These are phyloP conservation scores for Debaryomyces maramus DNA, from an alignment of 805 yeast species.

Conservation along the genomic window DNA sequence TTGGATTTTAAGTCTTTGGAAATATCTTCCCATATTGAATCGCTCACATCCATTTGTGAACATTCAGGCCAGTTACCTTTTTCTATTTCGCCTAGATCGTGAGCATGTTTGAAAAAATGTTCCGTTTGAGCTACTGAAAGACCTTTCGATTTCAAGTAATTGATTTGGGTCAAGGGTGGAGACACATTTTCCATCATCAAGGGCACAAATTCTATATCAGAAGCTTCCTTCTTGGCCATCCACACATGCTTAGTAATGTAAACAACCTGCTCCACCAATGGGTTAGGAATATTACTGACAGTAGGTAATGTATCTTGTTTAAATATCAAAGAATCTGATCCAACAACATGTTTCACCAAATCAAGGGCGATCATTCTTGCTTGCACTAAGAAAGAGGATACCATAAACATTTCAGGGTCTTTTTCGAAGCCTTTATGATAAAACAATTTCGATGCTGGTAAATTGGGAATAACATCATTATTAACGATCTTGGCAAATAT, in stretches of 20 bases:
- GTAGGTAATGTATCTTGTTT: conserved; percentile 15
- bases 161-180: conserved; percentile 35
- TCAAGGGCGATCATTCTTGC: conserved; percentile 41
- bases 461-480: conserved; percentile 31
- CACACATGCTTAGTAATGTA: conserved; percentile 45
- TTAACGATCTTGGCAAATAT: conserved; percentile 48
- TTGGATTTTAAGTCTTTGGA: conserved; percentile 7
- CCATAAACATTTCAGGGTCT: conserved; percentile 18
- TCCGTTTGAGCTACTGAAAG: conserved; percentile 23
- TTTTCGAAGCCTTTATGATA: conserved; percentile 19
- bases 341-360: conserved; percentile 34
- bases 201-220: conserved; percentile 38
- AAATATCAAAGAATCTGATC: conserved; percentile 6
- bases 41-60: conserved; percentile 15
- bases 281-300: conserved; percentile 28
- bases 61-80: conserved; percentile 16
- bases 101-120: conserved; percentile 28
- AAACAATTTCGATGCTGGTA: conserved; percentile 37
- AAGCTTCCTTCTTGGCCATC: conserved; percentile 31
- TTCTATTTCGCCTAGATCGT: conserved; percentile 13
- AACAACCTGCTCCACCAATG: conserved; percentile 47
- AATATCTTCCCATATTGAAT: conserved; percentile 15
- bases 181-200: conserved; percentile 35
- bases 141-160: conserved; percentile 25
- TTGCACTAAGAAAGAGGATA: conserved; percentile 37